A percentile compares a stretch with the other conserved stretches of the same genome.
These are phyloP conservation scores for Calonectria pteridis DNA, from an alignment of 2,329 filamentous ascomycete species.

Conservation along the genomic window DNA sequence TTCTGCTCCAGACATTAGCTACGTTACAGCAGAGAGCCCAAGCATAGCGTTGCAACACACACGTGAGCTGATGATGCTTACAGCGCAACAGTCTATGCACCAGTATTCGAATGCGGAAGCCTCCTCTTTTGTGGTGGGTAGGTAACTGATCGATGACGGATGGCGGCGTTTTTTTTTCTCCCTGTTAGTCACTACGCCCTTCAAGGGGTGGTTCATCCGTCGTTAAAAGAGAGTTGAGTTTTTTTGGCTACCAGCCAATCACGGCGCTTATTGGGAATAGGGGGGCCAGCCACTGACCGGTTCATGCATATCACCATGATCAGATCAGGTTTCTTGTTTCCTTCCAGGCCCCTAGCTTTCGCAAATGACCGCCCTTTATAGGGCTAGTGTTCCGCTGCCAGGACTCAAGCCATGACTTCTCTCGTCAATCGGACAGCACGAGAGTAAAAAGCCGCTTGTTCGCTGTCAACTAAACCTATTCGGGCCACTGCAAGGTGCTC, in stretches of 20 bases:
- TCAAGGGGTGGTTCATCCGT: conserved; percentile 11
- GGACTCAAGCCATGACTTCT: conserved; percentile 4
- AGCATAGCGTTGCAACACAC: neutral
- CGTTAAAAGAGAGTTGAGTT: conserved; percentile 28
- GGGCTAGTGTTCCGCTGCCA: conserved; percentile 4
- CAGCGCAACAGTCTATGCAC: neutral
- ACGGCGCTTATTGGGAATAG: neutral
- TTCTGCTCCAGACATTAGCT: neutral
- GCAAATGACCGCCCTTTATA: neutral
- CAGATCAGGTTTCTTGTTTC: conserved; percentile 9
- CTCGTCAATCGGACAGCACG: conserved; percentile 7
- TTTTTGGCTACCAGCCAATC: conserved; percentile 23
- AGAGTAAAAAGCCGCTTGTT: neutral
- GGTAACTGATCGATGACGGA: neutral
- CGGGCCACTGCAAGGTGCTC: conserved; percentile 30
- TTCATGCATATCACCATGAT: conserved; percentile 18
- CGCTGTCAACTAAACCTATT: conserved; percentile 19
- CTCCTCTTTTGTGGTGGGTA: neutral
- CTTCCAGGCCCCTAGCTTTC: neutral
- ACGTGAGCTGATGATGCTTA: neutral
- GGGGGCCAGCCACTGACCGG: conserved; percentile 6
- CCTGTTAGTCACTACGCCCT: neutral
- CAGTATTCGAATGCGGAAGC: neutral
- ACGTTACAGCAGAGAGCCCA: neutral
- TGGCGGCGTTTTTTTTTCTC: neutral